Percentiles rank a stretch among this genome's conserved stretches.
Conservation (phyloP, 257 asterid genomes). For the Plectranthus barbatus region DNA sequence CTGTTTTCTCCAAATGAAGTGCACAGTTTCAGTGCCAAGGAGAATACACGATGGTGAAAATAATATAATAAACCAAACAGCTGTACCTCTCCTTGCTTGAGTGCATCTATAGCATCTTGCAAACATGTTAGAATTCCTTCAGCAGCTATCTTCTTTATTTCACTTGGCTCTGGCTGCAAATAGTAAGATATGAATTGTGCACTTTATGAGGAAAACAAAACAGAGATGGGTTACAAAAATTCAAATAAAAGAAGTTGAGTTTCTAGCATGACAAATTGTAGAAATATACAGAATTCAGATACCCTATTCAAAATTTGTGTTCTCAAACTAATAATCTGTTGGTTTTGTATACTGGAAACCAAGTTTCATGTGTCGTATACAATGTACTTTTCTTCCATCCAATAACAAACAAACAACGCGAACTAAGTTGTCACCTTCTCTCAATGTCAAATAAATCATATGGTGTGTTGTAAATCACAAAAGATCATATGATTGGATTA, state of each 20-base stretch:
- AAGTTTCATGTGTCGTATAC: no score
- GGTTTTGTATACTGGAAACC: no score
- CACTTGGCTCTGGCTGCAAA: conserved; percentile 72
- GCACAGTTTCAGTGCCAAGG: not conserved
- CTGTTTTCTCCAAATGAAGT: not conserved
- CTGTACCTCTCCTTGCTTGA: conserved; percentile 62
- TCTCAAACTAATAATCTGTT: not conserved
- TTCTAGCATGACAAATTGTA: not conserved
- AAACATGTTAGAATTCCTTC: conserved; percentile 88
- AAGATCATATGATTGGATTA: no score
- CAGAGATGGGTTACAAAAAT: not conserved
- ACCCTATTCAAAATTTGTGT: not conserved
- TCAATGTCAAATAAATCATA: no score
- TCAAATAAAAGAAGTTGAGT: not conserved
- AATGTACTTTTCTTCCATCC: no score
- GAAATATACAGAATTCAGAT: not conserved
- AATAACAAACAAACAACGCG: no score
- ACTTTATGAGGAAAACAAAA: not conserved
- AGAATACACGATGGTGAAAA: not conserved
- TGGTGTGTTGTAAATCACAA: no score
- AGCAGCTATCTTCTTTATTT: conserved; percentile 71
- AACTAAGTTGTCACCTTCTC: no score
- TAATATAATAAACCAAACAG: not conserved
- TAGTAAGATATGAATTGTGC: not conserved
- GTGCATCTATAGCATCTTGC: conserved; percentile 77